Base-by-base conservation (phyloP, 169 alveolate genomes). In the Babesia ovis region DNA sequence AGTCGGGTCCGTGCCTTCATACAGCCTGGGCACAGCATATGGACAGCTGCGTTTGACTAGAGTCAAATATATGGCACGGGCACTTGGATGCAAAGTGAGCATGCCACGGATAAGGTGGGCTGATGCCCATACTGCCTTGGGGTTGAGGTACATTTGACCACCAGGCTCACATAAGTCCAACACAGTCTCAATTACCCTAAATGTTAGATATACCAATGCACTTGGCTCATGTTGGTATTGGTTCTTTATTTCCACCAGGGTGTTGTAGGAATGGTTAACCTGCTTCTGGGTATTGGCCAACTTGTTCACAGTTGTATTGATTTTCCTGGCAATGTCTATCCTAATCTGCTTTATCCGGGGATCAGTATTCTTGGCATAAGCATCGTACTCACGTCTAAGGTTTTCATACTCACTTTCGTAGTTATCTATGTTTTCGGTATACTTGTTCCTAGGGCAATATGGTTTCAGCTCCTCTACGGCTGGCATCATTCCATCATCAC, bases 121-220 rank as follows among this genome's bases (percentile, higher is more conserved):
- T 14, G 64, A 80, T n/a, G 88, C 70, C 88, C 88, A 80, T 1
- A 57, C 88, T 8, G 88, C 48, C 59, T 70, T 80, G 11, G 74
- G 74, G 45, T 80, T 80, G 56, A 80, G 62, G 72, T 70, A 80
- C 55, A 80, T 80, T 61, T 80, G 88, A 43, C 84, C 35, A 12
- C 83, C 84, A 11, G 80, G 77, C 16, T 76, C 85, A 51, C 88
- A 80, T 46, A 70, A 61, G 35, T 80, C 60, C 31, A 80, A 51
- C 25, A 80, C 70, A 0, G 60, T 45, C 20, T 80, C 84, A n/a
- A 80, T 46, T 29, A 80, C 70, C 42, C 74, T 69, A 25, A 70
- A 80, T 1, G 45, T 29, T 14, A 61, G 23, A 43, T 55, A 80
- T n/a, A 50, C 16, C 32, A 45, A 32, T n/a, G 45, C 64, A 8